These are phyloP conservation scores for Piper betle DNA, from an alignment of 164 flowering plant genomes.

Conservation along the genomic window DNA sequence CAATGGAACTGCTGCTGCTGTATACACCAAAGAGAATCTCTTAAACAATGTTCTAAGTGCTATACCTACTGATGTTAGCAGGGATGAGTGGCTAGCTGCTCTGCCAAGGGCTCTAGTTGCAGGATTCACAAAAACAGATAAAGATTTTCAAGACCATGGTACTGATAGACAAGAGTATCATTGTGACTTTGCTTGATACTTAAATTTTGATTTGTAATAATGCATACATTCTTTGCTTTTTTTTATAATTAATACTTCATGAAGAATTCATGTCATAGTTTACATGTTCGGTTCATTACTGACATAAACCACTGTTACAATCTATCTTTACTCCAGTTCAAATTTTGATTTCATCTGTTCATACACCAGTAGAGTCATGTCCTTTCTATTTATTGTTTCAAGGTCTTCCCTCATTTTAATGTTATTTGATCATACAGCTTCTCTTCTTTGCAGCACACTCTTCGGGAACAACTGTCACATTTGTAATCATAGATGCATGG, in stretches of 20 bases:
- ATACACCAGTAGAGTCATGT: too few relatives aligned
- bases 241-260: too few relatives aligned
- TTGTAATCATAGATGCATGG: slow-evolving; percentile 91
- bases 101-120: slow-evolving; percentile 97
- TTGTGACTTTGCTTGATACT: neutral
- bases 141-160: slow-evolving; percentile 92
- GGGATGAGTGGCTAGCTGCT: slow-evolving; percentile 90
- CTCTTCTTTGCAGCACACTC: slow-evolving; percentile 41
- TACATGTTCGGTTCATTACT: too few relatives aligned
- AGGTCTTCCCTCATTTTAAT: neutral
- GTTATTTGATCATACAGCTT: neutral
- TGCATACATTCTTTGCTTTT: too few relatives aligned
- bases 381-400: too few relatives aligned
- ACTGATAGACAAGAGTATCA: neutral
- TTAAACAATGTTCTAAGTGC: slow-evolving; percentile 66
- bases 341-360: too few relatives aligned
- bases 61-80: slow-evolving; percentile 77
- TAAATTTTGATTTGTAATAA: too few relatives aligned
- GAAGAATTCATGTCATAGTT: too few relatives aligned
- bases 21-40: slow-evolving; percentile 88
- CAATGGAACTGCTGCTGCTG: slow-evolving; percentile 92
- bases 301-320: too few relatives aligned
- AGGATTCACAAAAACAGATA: slow-evolving; percentile 95
- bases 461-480: slow-evolving; percentile 96
- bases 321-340: too few relatives aligned